Percentiles rank a stretch among this genome's conserved stretches.
Evolutionary conservation across 148 eudicot species (phyloP).

Genomic region (Spergularia bocconei): DNA sequence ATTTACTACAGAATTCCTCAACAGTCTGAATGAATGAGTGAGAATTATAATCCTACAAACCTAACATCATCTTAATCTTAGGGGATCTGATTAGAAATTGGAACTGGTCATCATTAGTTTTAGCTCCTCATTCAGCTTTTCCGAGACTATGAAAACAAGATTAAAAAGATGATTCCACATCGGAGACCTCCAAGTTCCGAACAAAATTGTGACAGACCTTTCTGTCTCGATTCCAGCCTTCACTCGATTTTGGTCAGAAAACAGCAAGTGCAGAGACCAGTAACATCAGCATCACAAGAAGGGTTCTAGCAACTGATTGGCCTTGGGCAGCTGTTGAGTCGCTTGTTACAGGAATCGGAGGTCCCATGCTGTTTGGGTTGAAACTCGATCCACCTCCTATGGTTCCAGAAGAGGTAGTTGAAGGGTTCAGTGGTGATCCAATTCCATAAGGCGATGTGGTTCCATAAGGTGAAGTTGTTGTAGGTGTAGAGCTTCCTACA

Average conservation of each 20-base stretch:
- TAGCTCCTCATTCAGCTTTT: slow-evolving; percentile 7
- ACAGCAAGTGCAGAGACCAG: slow-evolving; percentile 12
- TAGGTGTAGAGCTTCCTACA: slow-evolving; percentile 21
- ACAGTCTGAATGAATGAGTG: background rate
- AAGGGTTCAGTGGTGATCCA: slow-evolving; percentile 24
- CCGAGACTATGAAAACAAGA: background rate
- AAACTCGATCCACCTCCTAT: slow-evolving; percentile 5
- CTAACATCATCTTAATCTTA: background rate
- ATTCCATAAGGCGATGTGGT: slow-evolving; percentile 19
- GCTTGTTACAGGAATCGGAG: slow-evolving; percentile 27
- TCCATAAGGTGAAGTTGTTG: slow-evolving; percentile 14
- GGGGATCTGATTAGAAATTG: background rate
- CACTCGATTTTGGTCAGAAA: slow-evolving; percentile 3
- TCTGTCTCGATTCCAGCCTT: background rate
- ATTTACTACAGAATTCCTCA: background rate
- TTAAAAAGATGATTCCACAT: slow-evolving; percentile 6
- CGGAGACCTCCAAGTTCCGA: background rate
- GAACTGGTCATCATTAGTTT: background rate
- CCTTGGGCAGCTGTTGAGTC: slow-evolving; percentile 2
- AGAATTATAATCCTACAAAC: slow-evolving; percentile 1
- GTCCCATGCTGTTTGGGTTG: slow-evolving; percentile 27
- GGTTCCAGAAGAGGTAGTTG: slow-evolving; percentile 14
- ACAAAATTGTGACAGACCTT: slow-evolving; percentile 31
- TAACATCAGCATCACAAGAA: slow-evolving; percentile 1
- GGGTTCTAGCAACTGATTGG: background rate